These are phyloP conservation scores for Ramularia endophylla DNA, from an alignment of 2,329 filamentous ascomycete species.

Conservation along the genomic window DNA sequence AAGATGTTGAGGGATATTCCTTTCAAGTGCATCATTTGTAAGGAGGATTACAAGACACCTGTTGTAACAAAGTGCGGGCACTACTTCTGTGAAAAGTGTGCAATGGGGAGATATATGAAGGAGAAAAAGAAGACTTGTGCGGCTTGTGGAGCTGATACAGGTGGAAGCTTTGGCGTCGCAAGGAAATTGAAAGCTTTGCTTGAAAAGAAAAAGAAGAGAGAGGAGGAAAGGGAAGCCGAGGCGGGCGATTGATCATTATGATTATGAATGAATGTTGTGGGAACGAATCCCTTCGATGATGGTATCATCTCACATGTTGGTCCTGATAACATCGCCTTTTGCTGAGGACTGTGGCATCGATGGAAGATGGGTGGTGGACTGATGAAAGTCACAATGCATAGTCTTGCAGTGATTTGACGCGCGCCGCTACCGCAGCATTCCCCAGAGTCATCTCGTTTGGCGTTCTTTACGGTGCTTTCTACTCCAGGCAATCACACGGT, in stretches of 20 bases:
- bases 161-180: slow-evolving; percentile 83
- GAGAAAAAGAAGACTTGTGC: slow-evolving; percentile 77
- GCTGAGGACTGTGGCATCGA: no score
- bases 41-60: slow-evolving; percentile 68
- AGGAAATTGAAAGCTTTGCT: slow-evolving; percentile 77
- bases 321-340: no score
- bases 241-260: slow-evolving; percentile 33
- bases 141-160: slow-evolving; percentile 76
- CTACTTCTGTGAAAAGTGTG: slow-evolving; percentile 92
- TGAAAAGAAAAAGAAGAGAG: slow-evolving; percentile 62
- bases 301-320: no score
- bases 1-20: slow-evolving; percentile 76
- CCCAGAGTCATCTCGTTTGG: no score
- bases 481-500: no score
- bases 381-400: no score
- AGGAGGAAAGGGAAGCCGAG: slow-evolving; percentile 52
- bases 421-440: no score
- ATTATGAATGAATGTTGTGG: no score
- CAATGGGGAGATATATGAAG: slow-evolving; percentile 73
- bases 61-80: slow-evolving; percentile 88
- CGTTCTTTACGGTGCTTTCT: no score
- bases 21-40: slow-evolving; percentile 84
- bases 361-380: no score
- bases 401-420: no score
- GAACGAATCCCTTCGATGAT: no score